Percentiles rank a stretch among this genome's conserved stretches.
phyloP scores from a whole-genome alignment of 371 early-diverging fungal genomes.

The Conidiobolus incongruus region DNA sequence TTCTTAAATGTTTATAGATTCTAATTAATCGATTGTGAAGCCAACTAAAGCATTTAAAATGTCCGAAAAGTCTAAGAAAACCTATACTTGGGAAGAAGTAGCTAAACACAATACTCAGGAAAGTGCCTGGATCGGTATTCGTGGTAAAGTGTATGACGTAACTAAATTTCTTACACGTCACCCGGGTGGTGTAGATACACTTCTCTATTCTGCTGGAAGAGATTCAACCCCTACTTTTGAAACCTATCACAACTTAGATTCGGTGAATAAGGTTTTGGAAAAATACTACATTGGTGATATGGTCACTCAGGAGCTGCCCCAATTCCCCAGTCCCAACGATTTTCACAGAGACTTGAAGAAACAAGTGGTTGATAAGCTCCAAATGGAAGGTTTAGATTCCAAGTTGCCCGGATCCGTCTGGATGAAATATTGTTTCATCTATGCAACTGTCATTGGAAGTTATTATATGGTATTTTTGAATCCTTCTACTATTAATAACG shows the following conservation, averaged over 20 bases:
- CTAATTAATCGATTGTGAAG: no score
- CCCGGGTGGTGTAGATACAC: slow-evolving; percentile 73
- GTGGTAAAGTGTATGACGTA: slow-evolving; percentile 71
- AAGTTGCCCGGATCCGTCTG: slow-evolving; percentile 5
- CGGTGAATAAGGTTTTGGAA: slow-evolving; percentile 37
- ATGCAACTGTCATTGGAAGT: slow-evolving; percentile 10
- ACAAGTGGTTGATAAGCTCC: slow-evolving; percentile 10
- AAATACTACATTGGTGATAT: slow-evolving; percentile 37
- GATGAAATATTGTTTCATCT: not conserved
- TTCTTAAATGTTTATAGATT: no score
- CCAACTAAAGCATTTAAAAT: no score
- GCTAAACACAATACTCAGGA: slow-evolving; percentile 41
- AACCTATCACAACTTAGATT: slow-evolving; percentile 62
- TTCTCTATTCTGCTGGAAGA: slow-evolving; percentile 39
- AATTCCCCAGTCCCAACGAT: slow-evolving; percentile 18
- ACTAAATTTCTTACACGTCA: slow-evolving; percentile 70
- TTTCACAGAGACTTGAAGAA: slow-evolving; percentile 10
- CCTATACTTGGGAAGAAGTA: slow-evolving; percentile 50
- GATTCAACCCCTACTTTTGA: slow-evolving; percentile 79
- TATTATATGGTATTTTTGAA: slow-evolving; percentile 18
- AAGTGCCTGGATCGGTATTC: slow-evolving; percentile 78
- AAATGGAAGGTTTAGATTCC: slow-evolving; percentile 9
- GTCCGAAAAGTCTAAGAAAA: not conserved
- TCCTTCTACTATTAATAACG: slow-evolving; percentile 11
- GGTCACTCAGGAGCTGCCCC: slow-evolving; percentile 17